Conservation (phyloP, 2,329 filamentous ascomycete genomes). For the Trichoderma oligosporum region DNA sequence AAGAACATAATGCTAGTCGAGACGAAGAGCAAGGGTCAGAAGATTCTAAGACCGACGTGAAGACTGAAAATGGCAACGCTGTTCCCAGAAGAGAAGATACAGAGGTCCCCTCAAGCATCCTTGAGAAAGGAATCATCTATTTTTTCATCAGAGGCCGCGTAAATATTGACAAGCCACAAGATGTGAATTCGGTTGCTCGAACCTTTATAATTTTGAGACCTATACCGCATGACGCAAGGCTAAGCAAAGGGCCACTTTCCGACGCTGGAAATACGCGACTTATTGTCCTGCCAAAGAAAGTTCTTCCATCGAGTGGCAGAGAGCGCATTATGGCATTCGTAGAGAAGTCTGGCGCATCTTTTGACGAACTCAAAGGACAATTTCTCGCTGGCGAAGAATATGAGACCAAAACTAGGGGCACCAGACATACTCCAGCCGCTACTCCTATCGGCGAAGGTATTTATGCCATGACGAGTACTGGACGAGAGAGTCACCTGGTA, state of each 20-base stretch:
- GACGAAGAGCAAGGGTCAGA: background rate
- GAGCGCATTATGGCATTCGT: slow-evolving; percentile 81
- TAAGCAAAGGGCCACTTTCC: slow-evolving; percentile 50
- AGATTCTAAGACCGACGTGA: slow-evolving; percentile 4
- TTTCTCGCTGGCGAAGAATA: slow-evolving; percentile 68
- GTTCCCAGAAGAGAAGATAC: slow-evolving; percentile 25
- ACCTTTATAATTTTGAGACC: slow-evolving; percentile 78
- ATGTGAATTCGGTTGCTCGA: slow-evolving; percentile 68
- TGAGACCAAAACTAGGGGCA: slow-evolving; percentile 70
- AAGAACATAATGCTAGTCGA: background rate
- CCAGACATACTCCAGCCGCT: slow-evolving; percentile 63
- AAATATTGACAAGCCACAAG: slow-evolving; percentile 64
- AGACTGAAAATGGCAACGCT: slow-evolving; percentile 16
- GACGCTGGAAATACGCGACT: slow-evolving; percentile 63
- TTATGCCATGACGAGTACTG: slow-evolving; percentile 73
- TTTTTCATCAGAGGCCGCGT: slow-evolving; percentile 84
- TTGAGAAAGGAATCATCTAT: slow-evolving; percentile 88
- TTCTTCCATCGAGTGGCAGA: slow-evolving; percentile 62
- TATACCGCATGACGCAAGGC: slow-evolving; percentile 59
- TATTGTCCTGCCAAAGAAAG: slow-evolving; percentile 79
- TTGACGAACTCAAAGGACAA: slow-evolving; percentile 66
- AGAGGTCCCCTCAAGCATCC: slow-evolving; percentile 49
- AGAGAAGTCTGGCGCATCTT: slow-evolving; percentile 64
- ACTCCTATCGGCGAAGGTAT: slow-evolving; percentile 79
- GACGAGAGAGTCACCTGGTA: slow-evolving; percentile 68